A percentile compares a stretch with the other conserved stretches of the same genome.
Conservation (phyloP, 2,329 filamentous ascomycete species). For the Fusarium graminum region DNA sequence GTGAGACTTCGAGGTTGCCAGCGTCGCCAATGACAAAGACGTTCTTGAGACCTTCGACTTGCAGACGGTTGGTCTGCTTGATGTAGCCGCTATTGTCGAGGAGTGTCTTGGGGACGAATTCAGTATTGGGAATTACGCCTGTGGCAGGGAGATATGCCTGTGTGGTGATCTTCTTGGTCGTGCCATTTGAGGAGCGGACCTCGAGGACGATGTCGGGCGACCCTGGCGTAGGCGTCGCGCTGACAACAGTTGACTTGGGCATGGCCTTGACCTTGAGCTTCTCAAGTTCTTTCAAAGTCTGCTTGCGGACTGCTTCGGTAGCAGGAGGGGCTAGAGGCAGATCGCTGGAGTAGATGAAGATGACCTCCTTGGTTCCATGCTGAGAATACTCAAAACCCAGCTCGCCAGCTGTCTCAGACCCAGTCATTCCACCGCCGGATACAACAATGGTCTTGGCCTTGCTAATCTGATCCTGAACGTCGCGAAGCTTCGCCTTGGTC, state of each 20-base stretch:
- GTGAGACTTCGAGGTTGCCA: constrained; percentile 56
- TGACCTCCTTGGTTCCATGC: constrained; percentile 60
- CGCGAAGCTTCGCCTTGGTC: constrained; percentile 57
- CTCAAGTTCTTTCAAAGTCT: constrained; percentile 56
- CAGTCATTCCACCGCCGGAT: constrained; percentile 65
- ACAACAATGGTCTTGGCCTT: constrained; percentile 63
- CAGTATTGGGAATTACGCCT: constrained; percentile 61
- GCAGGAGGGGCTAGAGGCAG: constrained; percentile 56
- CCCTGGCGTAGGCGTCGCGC: constrained; percentile 40
- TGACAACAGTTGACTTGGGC: constrained; percentile 55
- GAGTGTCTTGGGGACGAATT: constrained; percentile 57
- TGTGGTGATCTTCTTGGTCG: constrained; percentile 55
- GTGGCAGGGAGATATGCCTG: constrained; percentile 63
- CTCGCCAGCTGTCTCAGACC: constrained; percentile 65
- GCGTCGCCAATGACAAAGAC: constrained; percentile 62
- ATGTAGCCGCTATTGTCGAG: constrained; percentile 54
- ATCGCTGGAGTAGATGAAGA: constrained; percentile 56
- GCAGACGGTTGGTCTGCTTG: constrained; percentile 56
- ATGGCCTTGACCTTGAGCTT: constrained; percentile 60
- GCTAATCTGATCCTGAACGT: constrained; percentile 55
- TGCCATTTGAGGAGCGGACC: constrained; percentile 52
- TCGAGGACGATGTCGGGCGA: constrained; percentile 52
- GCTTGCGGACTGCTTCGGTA: constrained; percentile 56
- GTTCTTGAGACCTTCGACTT: constrained; percentile 54
- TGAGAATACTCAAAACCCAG: constrained; percentile 62